Conservation (phyloP, 164 flowering plant genomes). For the Vitis amurensis region DNA sequence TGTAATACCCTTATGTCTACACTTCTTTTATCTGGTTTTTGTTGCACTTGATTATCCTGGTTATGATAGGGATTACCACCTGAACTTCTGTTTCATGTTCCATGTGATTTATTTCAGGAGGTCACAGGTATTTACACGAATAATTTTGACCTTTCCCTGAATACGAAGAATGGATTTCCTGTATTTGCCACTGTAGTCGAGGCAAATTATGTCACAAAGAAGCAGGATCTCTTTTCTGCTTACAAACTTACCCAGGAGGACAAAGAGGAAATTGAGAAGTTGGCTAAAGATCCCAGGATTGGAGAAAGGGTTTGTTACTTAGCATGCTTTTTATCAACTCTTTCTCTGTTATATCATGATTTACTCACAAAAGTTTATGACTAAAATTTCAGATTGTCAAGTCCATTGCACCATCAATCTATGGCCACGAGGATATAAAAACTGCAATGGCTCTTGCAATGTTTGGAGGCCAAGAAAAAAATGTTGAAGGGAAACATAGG, state of each 20-base stretch:
- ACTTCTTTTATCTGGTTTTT: neutral
- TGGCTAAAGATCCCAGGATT: conserved; percentile 96
- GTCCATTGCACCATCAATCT: conserved; percentile 97
- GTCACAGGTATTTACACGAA: conserved; percentile 95
- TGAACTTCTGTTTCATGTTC: conserved; percentile 3
- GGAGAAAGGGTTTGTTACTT: conserved; percentile 81
- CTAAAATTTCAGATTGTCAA: conserved; percentile 64
- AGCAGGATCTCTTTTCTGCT: conserved; percentile 96
- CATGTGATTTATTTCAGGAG: conserved; percentile 53
- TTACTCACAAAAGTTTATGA: neutral
- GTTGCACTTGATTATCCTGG: too few species aligned
- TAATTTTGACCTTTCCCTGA: conserved; percentile 89
- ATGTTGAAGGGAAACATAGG: conserved; percentile 91
- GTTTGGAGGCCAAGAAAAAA: conserved; percentile 99
- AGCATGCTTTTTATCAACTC: neutral
- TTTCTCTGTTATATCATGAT: neutral
- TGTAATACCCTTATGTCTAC: conserved; percentile 32
- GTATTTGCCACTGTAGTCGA: conserved; percentile 95
- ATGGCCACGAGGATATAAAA: conserved; percentile 98
- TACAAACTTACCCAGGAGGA: conserved; percentile 98
- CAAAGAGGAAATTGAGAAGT: conserved; percentile 83
- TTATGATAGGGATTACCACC: neutral
- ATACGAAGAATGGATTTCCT: conserved; percentile 98
- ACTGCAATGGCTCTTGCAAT: conserved; percentile 96
- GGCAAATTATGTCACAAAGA: conserved; percentile 92